Percentiles rank a stretch among this genome's conserved stretches.
phyloP scores from a whole-genome alignment of 2,329 filamentous ascomycete species.

The Thermothelomyces thermophilus region DNA sequence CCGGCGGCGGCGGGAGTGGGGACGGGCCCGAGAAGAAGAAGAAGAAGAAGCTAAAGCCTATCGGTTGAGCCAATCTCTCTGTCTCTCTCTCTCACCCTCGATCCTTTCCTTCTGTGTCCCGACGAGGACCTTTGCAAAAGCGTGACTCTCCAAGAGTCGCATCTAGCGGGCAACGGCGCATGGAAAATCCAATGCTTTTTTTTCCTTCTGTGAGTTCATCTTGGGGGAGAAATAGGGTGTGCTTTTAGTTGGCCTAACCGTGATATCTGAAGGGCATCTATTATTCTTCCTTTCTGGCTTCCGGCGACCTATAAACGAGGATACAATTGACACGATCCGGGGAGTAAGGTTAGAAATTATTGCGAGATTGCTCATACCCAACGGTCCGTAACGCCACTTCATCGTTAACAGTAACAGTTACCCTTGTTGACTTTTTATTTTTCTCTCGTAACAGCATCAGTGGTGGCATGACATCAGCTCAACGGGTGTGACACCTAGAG shows the following conservation, averaged over 20 bases:
- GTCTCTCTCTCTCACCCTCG: neutral
- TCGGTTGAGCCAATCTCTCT: constrained; percentile 38
- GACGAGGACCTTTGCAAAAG: no score
- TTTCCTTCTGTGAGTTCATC: constrained; percentile 4
- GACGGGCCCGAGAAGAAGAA: constrained; percentile 48
- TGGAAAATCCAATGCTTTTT: neutral
- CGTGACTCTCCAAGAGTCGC: no score
- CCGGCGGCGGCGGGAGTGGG: constrained; percentile 30
- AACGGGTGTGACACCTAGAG: neutral
- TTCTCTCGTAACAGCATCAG: no score
- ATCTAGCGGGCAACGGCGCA: neutral
- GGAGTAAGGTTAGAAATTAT: no score
- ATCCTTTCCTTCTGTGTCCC: no score
- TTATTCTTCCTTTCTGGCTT: neutral
- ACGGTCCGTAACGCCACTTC: no score
- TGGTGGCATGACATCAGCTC: neutral
- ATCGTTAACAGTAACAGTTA: no score
- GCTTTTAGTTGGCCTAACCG: neutral
- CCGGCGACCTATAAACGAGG: no score
- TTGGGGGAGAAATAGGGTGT: neutral
- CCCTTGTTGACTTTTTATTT: no score
- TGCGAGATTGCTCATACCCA: no score
- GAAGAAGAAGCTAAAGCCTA: constrained; percentile 64
- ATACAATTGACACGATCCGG: no score
- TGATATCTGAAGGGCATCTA: neutral